phyloP scores from a whole-genome alignment of 1,284 basidiomycete genomes.

The Xerocomus alliaceus region DNA sequence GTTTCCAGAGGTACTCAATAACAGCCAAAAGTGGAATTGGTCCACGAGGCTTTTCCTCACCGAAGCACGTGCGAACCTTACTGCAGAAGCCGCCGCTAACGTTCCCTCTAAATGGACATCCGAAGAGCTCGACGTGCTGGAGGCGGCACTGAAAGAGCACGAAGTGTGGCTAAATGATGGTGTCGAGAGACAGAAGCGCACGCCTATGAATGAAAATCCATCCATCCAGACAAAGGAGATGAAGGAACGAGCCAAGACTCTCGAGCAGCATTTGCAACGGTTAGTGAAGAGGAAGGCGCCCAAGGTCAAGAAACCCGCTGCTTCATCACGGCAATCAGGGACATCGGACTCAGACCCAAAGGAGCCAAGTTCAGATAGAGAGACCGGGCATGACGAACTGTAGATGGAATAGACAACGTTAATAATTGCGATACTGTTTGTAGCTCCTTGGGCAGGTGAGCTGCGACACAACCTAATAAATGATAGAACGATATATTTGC shows the following conservation, averaged over 20 bases:
- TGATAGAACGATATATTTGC: constrained; percentile 29
- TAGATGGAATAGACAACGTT: constrained; percentile 31
- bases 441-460: too few relatives aligned
- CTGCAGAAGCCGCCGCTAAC: constrained; percentile 60
- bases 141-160: constrained; percentile 76
- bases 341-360: constrained; percentile 29
- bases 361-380: constrained; percentile 21
- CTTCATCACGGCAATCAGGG: constrained; percentile 20
- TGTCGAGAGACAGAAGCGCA: constrained; percentile 80
- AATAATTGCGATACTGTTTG: neutral
- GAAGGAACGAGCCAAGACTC: constrained; percentile 77
- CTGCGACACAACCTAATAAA: too few relatives aligned
- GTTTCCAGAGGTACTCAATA: constrained; percentile 76
- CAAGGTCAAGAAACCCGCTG: constrained; percentile 52
- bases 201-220: constrained; percentile 79
- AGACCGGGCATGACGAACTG: constrained; percentile 37
- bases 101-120: constrained; percentile 78
- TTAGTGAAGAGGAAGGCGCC: constrained; percentile 72
- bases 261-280: constrained; percentile 78
- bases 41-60: constrained; percentile 79
- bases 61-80: constrained; percentile 78
- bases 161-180: constrained; percentile 81
- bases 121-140: constrained; percentile 80
- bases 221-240: constrained; percentile 83
- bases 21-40: constrained; percentile 84